Base-by-base conservation (phyloP, 768 basidiomycete genomes). In the Boletus pseudopeckii region DNA sequence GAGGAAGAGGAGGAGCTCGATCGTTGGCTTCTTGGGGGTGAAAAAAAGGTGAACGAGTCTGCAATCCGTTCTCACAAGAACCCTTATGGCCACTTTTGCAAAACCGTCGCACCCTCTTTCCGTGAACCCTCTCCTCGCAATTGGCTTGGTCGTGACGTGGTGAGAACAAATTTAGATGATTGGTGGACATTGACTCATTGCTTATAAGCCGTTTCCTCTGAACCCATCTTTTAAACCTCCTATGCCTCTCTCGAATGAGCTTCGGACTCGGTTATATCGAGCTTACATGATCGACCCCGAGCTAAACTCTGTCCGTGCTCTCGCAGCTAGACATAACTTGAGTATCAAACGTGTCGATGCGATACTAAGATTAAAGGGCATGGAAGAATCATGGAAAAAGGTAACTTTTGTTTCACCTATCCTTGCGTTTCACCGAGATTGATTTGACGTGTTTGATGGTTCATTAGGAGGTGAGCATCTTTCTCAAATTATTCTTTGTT, bases 151-250 rank as follows among this genome's bases (percentile, higher is more conserved):
- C 74, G 70, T 32, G 69, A 75, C 59, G 75, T 78, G 74, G 85
- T 83, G 71, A 74, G 76, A 64, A 62, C 58, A 68, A 66, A 65
- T 32, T 42, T 53, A 44, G 30, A 57, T 28, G 46, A 30, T 56
- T 46, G 22, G 20, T 33, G n/a, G 24, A 26, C 2, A 6, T 41
- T 5, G 22, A 38, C 48, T 58, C 14, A 60, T 45, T 11, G 15
- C 4, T 36, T 11, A 1, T 50, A 17, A 94, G 91, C 92, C 91
- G 0, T 94, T 94, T 67, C 90, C 90, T 13, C 75, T 90, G 71
- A 95, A 96, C 64, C 83, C 83, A 6, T 83, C 87, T 1, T 96
- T 94, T 72, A 81, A 80, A 60, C 92, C 93, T 6, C 88, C 88
- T 11, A 70, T 82, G 7, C 92, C 92, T 6, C 72, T 91, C 44